Evolutionary conservation across 176 grass and related monocot genomes (phyloP), one percentile per base, ranked within the genome.

Genomic region (Chloris gayana): DNA sequence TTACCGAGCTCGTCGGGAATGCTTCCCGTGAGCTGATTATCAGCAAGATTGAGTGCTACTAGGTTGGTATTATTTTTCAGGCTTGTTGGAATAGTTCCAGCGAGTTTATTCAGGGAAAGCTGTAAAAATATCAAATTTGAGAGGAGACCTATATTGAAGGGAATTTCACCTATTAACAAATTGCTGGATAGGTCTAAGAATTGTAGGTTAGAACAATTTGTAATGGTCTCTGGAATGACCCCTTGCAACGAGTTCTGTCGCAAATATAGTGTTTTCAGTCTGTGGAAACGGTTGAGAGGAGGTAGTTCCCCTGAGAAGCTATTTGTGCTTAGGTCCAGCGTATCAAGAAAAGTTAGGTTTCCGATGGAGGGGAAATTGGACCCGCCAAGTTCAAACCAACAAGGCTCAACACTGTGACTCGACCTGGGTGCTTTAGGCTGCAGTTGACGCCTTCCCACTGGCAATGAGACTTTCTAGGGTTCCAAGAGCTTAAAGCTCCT

Each of bases 61-160:
- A 88, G 4, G 0, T 83, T 31, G 9, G 59, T 27, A 8, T 87
- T 87, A 5, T 63, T 25, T 0, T n/a, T n/a, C n/a, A 84, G 3
- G 19, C 32, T 14, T 9, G 45, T 9, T 0, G 75, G 83, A 14
- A 92, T 85, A 13, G 12, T 70, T 24, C 87, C 80, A 0, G 15
- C 42, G 3, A 92, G 62, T 1, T 27, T 71, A 73, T 92, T 92
- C 0, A 14, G 0, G 2, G 19, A 14, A 14, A 87, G 39, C 0
- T 10, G 3, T 21, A 86, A 30, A 1, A 0, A 5, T 0, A 2
- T 26, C 4, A 84, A 56, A 24, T 45, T 77, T 1, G 64, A 24
- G 6, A 87, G 74, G 10, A 65, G 24, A 0, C 33, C 27, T 18
- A 90, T 17, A 62, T 47, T 6, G 3, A 0, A 4, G 26, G 71